Percentiles rank a stretch among this genome's conserved stretches.
phyloP scores from a whole-genome alignment of 2,329 filamentous ascomycete species.

The Fusarium sororula region DNA sequence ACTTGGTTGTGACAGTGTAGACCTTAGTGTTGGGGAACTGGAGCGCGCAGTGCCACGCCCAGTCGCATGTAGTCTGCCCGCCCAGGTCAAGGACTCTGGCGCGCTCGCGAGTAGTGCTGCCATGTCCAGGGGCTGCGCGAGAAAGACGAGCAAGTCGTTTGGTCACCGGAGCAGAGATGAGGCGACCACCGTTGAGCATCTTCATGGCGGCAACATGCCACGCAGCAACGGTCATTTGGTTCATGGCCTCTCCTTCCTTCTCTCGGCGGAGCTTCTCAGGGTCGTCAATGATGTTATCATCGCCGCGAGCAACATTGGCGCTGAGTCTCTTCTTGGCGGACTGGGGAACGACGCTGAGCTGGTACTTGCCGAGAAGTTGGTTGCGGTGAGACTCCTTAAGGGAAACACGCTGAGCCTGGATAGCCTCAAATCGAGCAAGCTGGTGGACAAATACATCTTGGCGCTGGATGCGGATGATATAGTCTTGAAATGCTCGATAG shows the following conservation, averaged over 20 bases:
- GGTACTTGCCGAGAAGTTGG: slow-evolving; percentile 85
- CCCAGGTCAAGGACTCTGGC: slow-evolving; percentile 85
- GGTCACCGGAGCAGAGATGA: slow-evolving; percentile 71
- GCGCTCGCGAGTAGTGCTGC: slow-evolving; percentile 60
- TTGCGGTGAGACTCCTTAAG: slow-evolving; percentile 78
- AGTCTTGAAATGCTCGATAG: slow-evolving; percentile 85
- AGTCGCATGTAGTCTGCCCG: slow-evolving; percentile 85
- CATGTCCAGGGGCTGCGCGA: slow-evolving; percentile 54
- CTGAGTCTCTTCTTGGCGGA: slow-evolving; percentile 76
- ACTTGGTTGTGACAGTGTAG: slow-evolving; percentile 84
- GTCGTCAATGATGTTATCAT: slow-evolving; percentile 70
- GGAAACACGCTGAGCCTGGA: slow-evolving; percentile 84
- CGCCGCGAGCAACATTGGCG: slow-evolving; percentile 77
- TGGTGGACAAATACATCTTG: slow-evolving; percentile 87
- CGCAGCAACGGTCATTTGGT: slow-evolving; percentile 70
- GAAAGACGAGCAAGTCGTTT: slow-evolving; percentile 68
- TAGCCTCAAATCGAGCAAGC: slow-evolving; percentile 84
- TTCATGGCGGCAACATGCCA: slow-evolving; percentile 71
- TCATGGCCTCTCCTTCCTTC: slow-evolving; percentile 82
- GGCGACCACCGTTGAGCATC: slow-evolving; percentile 69
- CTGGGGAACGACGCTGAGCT: slow-evolving; percentile 74
- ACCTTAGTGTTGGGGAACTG: slow-evolving; percentile 87
- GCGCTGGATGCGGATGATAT: slow-evolving; percentile 70
- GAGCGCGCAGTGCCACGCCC: slow-evolving; percentile 93
- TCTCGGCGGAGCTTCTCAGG: slow-evolving; percentile 72